A percentile compares a stretch with the other conserved stretches of the same genome.
These are phyloP conservation scores for Elaeagnus macrophylla DNA, from an alignment of 306 rosid genomes.

Conservation along the genomic window DNA sequence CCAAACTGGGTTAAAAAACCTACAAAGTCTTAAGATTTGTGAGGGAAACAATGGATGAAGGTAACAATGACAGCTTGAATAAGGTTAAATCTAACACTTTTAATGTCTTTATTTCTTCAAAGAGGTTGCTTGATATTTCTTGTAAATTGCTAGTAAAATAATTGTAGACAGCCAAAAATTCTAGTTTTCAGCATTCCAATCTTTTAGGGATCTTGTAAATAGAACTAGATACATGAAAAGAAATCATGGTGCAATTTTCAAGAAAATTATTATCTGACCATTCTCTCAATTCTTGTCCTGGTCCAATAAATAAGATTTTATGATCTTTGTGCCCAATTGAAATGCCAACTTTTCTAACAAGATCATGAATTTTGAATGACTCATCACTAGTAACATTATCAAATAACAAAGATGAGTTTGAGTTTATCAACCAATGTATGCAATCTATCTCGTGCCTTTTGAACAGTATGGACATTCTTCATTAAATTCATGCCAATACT, in stretches of 20 bases:
- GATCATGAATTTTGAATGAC: conserved; percentile 11
- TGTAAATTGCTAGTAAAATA: not conserved
- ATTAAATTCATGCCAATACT: conserved; percentile 19
- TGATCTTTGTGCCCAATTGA: not conserved
- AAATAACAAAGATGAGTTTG: conserved; percentile 17
- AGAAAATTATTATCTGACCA: conserved; percentile 6
- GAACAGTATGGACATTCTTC: conserved; percentile 1
- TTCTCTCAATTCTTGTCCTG: conserved; percentile 6
- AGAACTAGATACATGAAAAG: not conserved
- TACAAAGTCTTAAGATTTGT: conserved; percentile 14
- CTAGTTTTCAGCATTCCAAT: conserved; percentile 1
- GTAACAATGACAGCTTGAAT: conserved; percentile 3
- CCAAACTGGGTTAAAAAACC: too few relatives aligned
- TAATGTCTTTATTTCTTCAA: conserved; percentile 11
- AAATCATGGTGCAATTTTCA: conserved; percentile 14
- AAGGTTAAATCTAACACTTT: conserved; percentile 20
- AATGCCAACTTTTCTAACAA: conserved; percentile 15
- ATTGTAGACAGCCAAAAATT: not conserved
- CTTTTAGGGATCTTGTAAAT: conserved; percentile 2
- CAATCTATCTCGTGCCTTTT: conserved; percentile 6
- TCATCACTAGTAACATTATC: not conserved
- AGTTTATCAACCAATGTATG: conserved; percentile 13
- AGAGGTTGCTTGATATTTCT: conserved; percentile 16
- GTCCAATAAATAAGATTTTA: conserved; percentile 8
- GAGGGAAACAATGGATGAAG: conserved; percentile 12